These are phyloP conservation scores for Fistulinella prunicolor DNA, from an alignment of 768 basidiomycete genomes.

Conservation along the genomic window DNA sequence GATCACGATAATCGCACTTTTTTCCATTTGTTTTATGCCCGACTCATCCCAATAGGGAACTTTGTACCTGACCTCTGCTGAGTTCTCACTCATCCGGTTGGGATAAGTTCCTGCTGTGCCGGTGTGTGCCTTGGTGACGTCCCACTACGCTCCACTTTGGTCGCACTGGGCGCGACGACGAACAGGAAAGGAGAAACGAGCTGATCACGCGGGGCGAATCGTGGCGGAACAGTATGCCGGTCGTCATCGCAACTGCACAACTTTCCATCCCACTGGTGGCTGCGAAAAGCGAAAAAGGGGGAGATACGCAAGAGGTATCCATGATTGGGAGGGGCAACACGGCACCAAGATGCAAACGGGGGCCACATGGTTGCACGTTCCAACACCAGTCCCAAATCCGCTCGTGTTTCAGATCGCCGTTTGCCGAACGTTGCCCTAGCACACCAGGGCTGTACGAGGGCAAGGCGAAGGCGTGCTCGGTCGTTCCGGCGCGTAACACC, in stretches of 20 bases:
- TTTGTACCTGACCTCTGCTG: constrained; percentile 19
- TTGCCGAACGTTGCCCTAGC: background rate
- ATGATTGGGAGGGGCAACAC: too few species aligned
- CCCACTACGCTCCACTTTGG: background rate
- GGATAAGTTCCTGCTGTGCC: background rate
- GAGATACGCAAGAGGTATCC: too few species aligned
- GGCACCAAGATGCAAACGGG: too few species aligned
- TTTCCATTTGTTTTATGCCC: constrained; percentile 5
- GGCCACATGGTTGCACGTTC: background rate
- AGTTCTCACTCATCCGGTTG: constrained; percentile 5
- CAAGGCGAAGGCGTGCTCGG: too few species aligned
- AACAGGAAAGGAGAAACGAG: constrained; percentile 18
- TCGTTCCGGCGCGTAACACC: too few species aligned
- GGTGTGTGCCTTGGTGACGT: constrained; percentile 4
- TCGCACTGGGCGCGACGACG: background rate
- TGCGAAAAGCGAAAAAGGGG: too few species aligned
- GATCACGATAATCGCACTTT: constrained; percentile 8
- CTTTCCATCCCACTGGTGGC: constrained; percentile 9
- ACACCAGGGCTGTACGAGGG: too few species aligned
- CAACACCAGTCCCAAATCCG: background rate
- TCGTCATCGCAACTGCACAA: constrained; percentile 27
- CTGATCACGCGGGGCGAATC: constrained; percentile 33
- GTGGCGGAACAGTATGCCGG: constrained; percentile 22
- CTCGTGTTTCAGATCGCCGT: constrained; percentile 11
- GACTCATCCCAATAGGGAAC: constrained; percentile 3